These are phyloP conservation scores for Blastomyces gilchristii DNA, from an alignment of 2,329 filamentous ascomycete genomes.

Conservation along the genomic window DNA sequence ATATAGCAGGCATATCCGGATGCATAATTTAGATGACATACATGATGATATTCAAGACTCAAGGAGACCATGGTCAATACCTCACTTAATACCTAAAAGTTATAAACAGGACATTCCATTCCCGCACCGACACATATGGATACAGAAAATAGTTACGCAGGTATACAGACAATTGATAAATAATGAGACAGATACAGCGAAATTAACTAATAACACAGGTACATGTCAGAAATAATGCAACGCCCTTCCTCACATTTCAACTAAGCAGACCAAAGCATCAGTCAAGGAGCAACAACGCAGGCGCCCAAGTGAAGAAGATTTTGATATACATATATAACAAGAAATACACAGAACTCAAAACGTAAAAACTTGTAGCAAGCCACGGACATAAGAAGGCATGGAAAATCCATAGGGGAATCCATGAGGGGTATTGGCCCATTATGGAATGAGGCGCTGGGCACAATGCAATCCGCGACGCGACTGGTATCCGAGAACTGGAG, in stretches of 20 bases:
- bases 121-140: background rate
- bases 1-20: background rate
- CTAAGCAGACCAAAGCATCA: background rate
- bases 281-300: background rate
- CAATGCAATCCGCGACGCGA: background rate
- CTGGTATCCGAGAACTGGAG: background rate
- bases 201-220: constrained; percentile 1
- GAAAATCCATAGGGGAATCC: background rate
- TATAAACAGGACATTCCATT: background rate
- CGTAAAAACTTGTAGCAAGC: background rate
- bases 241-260: background rate
- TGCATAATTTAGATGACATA: background rate
- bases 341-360: background rate
- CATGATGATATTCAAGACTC: background rate
- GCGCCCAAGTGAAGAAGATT: background rate
- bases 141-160: background rate
- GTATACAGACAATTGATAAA: background rate
- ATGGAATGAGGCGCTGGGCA: background rate
- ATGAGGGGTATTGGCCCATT: background rate
- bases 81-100: background rate
- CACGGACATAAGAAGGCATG: background rate
- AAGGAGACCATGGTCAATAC: background rate
- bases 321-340: background rate
- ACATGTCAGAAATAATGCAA: background rate
- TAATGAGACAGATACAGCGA: background rate